Evolutionary conservation across 2,329 filamentous ascomycete species (phyloP), one percentile per base, ranked within the genome.

Genomic region (Fusarium staphyleae): DNA sequence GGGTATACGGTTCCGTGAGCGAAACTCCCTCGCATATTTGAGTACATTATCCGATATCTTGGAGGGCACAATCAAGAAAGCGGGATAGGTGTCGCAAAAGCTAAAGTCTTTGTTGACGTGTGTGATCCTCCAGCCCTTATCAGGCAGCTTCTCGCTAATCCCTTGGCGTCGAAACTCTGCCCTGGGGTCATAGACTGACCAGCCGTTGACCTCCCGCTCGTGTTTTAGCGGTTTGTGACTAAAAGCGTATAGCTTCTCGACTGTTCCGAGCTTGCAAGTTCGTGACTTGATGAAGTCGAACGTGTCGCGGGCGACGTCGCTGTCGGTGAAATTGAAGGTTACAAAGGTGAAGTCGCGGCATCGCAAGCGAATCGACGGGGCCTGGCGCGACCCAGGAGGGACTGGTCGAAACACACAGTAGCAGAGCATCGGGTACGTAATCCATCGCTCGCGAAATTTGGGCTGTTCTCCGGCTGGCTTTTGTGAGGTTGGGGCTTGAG

Each of bases 21-120:
- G 89, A 74, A 96, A 98, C 57, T 87, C 85, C 53, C 87, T 89
- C 19, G 93, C 95, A 70, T 99, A 96, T 69, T 96, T 96, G 42
- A 99, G 83, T 40, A 93, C 92, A 69, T 95, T 97, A 74, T 99
- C 95, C n/a, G 93, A 98, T 63, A 99, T 96, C 52, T 84, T 86
- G 18, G 88, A 86, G 16, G 95, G 95, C 14, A 99, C 93, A 10
- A 88, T 88, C 18, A 99, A 80, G 39, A 96, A 71, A 3, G 87
- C 86, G 11, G 95, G 95, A 71, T 99, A 99, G 3, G 95, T 98
- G 19, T 92, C 88, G 44, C 93, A 96, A 69, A 97, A 98, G 61
- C 78, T 80, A 71, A 96, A 98, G 74, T 96, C 91, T 45, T 84
- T 79, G 74, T 99, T 99, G 76, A 99, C 92, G 45, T 85, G 85